A percentile compares a stretch with the other conserved stretches of the same genome.
phyloP scores from a whole-genome alignment of 495 filamentous ascomycete species.

The Trichoderma virens region DNA sequence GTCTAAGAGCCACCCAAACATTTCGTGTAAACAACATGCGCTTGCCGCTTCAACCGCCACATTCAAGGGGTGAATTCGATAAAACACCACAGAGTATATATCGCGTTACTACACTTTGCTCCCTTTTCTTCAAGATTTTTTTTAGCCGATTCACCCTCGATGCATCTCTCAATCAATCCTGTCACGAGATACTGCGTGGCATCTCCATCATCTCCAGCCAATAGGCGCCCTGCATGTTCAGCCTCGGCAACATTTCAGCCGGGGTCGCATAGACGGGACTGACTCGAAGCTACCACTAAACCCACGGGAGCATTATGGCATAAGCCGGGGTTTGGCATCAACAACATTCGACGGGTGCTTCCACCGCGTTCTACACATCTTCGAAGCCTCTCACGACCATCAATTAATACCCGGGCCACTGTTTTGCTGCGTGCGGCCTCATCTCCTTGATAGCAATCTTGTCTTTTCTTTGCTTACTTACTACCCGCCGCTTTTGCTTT shows the following conservation, averaged over 20 bases:
- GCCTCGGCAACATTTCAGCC: constrained; percentile 2
- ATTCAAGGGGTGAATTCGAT: no score
- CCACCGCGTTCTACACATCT: background rate
- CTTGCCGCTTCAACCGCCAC: background rate
- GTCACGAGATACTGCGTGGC: background rate
- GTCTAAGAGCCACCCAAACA: background rate
- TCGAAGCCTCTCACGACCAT: background rate
- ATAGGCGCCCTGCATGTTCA: background rate
- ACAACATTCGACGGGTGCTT: constrained; percentile 11
- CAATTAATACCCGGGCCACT: background rate
- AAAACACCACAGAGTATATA: no score
- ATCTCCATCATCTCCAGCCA: background rate
- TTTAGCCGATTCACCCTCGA: no score
- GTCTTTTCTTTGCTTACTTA: background rate
- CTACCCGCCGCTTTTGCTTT: no score
- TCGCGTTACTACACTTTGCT: no score
- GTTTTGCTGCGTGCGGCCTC: background rate
- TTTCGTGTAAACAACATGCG: background rate
- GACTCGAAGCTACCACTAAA: background rate
- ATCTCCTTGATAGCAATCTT: background rate
- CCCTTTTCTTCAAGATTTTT: no score
- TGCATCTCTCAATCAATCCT: no score
- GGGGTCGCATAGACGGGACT: background rate
- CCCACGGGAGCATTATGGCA: background rate
- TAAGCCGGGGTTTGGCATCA: constrained; percentile 5